These are phyloP conservation scores for Golubevia sp. DNA, from an alignment of 1,284 basidiomycete species.

Conservation along the genomic window DNA sequence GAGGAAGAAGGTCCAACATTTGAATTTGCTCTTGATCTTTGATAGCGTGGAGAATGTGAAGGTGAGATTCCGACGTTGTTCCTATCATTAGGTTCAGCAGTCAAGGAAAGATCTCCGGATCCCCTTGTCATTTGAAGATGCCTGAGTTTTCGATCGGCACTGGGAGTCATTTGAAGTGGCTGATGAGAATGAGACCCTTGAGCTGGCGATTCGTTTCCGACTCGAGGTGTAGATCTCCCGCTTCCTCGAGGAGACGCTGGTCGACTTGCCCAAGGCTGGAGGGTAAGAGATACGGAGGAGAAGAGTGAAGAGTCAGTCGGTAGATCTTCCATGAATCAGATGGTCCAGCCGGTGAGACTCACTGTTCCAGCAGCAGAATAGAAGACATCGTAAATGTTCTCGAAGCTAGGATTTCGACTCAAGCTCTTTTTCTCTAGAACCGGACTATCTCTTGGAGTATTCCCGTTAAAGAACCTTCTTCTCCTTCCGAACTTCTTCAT, in stretches of 20 bases:
- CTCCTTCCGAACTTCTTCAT: no score
- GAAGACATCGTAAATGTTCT: constrained; percentile 52
- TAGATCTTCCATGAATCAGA: no score
- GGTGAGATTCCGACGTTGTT: background rate
- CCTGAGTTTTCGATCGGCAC: constrained; percentile 31
- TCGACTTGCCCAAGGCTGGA: no score
- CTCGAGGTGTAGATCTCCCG: constrained; percentile 23
- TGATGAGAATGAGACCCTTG: background rate
- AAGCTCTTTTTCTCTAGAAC: constrained; percentile 2
- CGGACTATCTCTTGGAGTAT: no score
- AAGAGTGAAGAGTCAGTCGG: no score
- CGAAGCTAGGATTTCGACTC: constrained; percentile 32
- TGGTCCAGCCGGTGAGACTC: background rate
- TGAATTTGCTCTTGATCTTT: no score
- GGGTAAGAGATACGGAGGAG: no score
- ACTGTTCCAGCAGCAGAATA: constrained; percentile 22
- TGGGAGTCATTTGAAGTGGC: constrained; percentile 28
- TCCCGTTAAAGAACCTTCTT: no score
- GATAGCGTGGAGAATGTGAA: no score
- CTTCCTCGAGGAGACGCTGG: constrained; percentile 5
- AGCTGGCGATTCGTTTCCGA: constrained; percentile 1
- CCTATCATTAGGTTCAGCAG: constrained; percentile 16
- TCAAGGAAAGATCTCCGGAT: constrained; percentile 13
- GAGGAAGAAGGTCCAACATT: no score
- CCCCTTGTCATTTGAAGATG: constrained; percentile 41